Evolutionary conservation across 306 rosid genomes (phyloP).

Genomic region (Vigna mungo): DNA sequence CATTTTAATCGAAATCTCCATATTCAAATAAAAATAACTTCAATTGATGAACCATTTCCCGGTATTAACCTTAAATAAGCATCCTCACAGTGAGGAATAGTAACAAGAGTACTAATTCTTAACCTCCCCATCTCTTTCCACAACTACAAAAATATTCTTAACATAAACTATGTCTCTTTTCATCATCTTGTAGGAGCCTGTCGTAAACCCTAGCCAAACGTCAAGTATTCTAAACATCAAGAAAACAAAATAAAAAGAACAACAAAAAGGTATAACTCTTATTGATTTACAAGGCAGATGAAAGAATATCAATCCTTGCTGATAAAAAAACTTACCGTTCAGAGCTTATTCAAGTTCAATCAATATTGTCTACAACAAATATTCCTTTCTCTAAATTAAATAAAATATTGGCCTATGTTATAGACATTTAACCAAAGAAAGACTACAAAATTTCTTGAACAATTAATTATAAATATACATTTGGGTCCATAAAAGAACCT

Average conservation of each 20-base stretch:
- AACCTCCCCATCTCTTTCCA: no score
- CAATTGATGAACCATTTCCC: no score
- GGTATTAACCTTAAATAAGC: no score
- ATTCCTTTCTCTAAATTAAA: slow-evolving; percentile 26
- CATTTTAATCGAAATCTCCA: no score
- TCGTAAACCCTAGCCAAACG: no score
- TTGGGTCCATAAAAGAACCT: slow-evolving; percentile 38
- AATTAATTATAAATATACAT: slow-evolving; percentile 30
- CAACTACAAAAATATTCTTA: no score
- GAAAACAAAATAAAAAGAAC: not conserved
- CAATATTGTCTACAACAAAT: not conserved
- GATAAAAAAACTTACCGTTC: slow-evolving; percentile 20
- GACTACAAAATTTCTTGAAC: slow-evolving; percentile 29
- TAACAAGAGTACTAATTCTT: no score
- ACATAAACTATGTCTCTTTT: no score
- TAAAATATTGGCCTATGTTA: slow-evolving; percentile 33
- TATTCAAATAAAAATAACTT: no score
- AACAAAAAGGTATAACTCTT: not conserved
- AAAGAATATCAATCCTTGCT: slow-evolving; percentile 36
- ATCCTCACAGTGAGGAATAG: no score
- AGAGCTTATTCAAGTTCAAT: slow-evolving; percentile 10
- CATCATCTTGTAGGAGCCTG: no score
- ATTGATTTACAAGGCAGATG: not conserved
- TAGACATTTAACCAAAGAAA: slow-evolving; percentile 15
- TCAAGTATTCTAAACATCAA: not conserved